Base-by-base conservation (phyloP, 495 filamentous ascomycete species). In the Jackrogersella multiformis region DNA sequence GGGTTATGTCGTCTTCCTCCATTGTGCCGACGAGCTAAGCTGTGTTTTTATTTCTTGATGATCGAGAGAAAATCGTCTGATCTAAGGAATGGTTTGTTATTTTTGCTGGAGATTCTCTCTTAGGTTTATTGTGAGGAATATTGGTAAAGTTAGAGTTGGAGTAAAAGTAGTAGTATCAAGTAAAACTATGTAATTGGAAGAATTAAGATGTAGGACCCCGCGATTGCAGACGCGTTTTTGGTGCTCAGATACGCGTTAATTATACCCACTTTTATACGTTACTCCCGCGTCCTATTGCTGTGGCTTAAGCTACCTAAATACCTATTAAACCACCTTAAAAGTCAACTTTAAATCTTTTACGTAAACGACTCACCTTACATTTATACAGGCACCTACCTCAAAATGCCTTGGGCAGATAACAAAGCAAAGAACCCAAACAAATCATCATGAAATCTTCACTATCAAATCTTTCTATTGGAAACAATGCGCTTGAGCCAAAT, bases 161-260 rank as follows among this genome's bases (percentile, higher is more conserved):
- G 26, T 4, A 30, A 30, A 4, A 30, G 26, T 30, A 4, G 3
- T 30, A 7, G 26, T 30, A 30, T 30, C 7, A 30, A 30, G 26
- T 30, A 7, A 7, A 30, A n/a, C 5, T 39, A 9, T 41, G 34
- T 61, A 61, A 24, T 34, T 42, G 35, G 20, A 10, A 49, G 10
- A 20, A 21, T 41, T 35, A 12, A 56, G 9, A n/a, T 9, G 42
- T 12, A 36, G 20, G 66, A 59, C 55, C 60, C 55, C 59, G 66
- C 55, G 53, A 51, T 51, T 12, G 39, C 10, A 64, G 61, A 64
- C 66, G 66, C 59, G 65, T 63, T 63, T 67, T 68, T 38, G 26
- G 16, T 49, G n/a, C 15, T n/a, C 23, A 13, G n/a, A 48, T 45
- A 59, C 65, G 65, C 66, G 66, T 69, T 69, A 69, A 69, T 60